Conservation (phyloP, 441 rosid genomes). For the Melianthus villosus region DNA sequence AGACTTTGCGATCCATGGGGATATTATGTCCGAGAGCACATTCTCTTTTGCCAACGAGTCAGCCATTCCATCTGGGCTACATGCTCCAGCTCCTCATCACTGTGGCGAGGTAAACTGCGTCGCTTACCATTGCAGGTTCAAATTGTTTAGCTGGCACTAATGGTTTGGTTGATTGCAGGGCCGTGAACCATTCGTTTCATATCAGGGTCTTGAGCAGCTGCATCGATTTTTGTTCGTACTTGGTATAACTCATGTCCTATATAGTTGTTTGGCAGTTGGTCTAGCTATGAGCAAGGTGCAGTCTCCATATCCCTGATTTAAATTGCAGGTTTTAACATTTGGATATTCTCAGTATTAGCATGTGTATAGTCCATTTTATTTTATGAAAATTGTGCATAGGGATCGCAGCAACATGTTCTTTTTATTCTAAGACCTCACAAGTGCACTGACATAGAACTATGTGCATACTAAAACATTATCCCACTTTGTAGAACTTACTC, state of each 20-base stretch:
- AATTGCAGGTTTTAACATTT: not conserved
- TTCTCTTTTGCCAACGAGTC: constrained; percentile 28
- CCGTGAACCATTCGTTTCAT: constrained; percentile 75
- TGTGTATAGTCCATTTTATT: not conserved
- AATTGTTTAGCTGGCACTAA: no score
- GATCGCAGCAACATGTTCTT: no score
- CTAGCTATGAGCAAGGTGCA: constrained; percentile 88
- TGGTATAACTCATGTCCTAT: constrained; percentile 76
- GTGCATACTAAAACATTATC: no score
- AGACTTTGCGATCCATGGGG: constrained; percentile 31
- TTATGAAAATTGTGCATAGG: no score
- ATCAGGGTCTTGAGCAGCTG: constrained; percentile 78
- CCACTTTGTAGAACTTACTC: no score
- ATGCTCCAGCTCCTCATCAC: constrained; percentile 26
- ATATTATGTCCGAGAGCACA: constrained; percentile 19
- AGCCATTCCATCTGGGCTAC: constrained; percentile 39
- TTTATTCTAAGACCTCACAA: no score
- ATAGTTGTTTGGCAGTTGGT: constrained; percentile 79
- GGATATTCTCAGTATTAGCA: not conserved
- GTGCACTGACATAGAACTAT: no score
- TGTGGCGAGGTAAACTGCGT: constrained; percentile 52
- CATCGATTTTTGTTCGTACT: constrained; percentile 80
- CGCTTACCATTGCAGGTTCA: no score
- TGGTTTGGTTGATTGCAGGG: constrained; percentile 50
- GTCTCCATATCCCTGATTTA: constrained; percentile 5